Evolutionary conservation across 345 rosid species (phyloP), one percentile per base, ranked within the genome.

Genomic region (Eucalyptus sideroxylon): DNA sequence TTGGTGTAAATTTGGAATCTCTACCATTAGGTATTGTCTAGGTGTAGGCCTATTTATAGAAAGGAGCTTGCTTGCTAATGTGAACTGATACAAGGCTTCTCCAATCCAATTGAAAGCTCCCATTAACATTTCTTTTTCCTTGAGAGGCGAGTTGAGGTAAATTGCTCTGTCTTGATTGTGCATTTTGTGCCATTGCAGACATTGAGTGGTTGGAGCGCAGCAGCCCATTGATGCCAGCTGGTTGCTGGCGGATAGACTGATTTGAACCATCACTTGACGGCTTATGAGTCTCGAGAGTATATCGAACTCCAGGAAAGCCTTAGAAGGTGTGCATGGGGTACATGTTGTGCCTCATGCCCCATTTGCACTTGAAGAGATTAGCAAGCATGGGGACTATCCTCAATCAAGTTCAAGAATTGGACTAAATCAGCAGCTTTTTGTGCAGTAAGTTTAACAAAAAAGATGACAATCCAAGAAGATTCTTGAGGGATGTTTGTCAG

Each of bases 321-420:
- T 98, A 40, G 96, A 96, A 88, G 94, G 96, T 91, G 92, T 97
- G 72, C 97, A 93, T 89, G 98, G 99, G 45, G 93, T 98, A 77
- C 98, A 93, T 88, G 95, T 97, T 37, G 90, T 92, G 49, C 95
- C 97, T 89, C 97, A 94, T 89, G 94, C 97, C 1, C 98, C 99
- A 26, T 98, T 97, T 91, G 89, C 91, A 40, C 87, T 91, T 47
- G 93, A 93, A 89, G 93, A 92, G 83, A 94, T 94, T 44, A 55
- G 90, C 88, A 95, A 94, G 89, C 89, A 92, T 26, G 93, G 93
- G 89, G 95, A 90, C 47, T 93, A 93, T 88, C 86, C 80, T 88
- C 93, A 90, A 45, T 92, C 95, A 89, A 91, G 90, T 88, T 89
- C 96, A 60, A 89, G 90, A 62, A 87, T 91, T 80, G 91, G 93